These are phyloP conservation scores for Podila epicladia DNA, from an alignment of 192 early-diverging fungal genomes.

Conservation along the genomic window DNA sequence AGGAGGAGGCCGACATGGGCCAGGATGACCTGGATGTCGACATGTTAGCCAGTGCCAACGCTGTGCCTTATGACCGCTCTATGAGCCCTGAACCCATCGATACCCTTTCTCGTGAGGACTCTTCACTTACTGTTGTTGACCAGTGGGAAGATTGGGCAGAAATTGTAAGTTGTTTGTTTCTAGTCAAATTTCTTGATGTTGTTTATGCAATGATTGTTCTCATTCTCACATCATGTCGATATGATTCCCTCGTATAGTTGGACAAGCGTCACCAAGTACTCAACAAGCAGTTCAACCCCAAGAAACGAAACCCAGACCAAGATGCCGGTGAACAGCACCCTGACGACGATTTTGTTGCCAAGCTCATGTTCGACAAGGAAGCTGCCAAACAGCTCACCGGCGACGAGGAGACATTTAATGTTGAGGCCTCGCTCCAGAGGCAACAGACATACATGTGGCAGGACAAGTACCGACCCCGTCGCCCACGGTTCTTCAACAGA, in stretches of 20 bases:
- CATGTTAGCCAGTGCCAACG: conserved; percentile 16
- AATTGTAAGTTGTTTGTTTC: conserved; percentile 58
- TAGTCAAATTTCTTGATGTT: too few species aligned
- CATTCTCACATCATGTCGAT: not conserved
- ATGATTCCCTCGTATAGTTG: conserved; percentile 32
- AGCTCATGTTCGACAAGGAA: conserved; percentile 75
- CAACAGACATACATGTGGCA: conserved; percentile 82
- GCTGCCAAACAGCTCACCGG: conserved; percentile 79
- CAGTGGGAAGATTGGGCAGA: conserved; percentile 67
- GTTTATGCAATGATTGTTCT: not conserved
- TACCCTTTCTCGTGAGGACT: conserved; percentile 64
- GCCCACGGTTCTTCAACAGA: conserved; percentile 96
- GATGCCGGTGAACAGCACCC: conserved; percentile 40
- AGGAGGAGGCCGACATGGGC: conserved; percentile 55
- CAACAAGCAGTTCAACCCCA: conserved; percentile 64
- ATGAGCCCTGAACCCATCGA: conserved; percentile 72
- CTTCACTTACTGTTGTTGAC: conserved; percentile 63
- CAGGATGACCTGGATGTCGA: conserved; percentile 60
- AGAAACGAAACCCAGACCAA: conserved; percentile 43
- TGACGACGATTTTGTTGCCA: conserved; percentile 54
- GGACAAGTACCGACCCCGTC: conserved; percentile 95
- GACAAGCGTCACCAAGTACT: conserved; percentile 64
- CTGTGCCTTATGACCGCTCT: conserved; percentile 63
- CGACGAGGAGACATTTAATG: conserved; percentile 82
- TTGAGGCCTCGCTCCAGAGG: conserved; percentile 72